Evolutionary conservation across 495 filamentous ascomycete genomes (phyloP), one percentile per base, ranked within the genome.

Genomic region (Cenococcum geophilum): DNA sequence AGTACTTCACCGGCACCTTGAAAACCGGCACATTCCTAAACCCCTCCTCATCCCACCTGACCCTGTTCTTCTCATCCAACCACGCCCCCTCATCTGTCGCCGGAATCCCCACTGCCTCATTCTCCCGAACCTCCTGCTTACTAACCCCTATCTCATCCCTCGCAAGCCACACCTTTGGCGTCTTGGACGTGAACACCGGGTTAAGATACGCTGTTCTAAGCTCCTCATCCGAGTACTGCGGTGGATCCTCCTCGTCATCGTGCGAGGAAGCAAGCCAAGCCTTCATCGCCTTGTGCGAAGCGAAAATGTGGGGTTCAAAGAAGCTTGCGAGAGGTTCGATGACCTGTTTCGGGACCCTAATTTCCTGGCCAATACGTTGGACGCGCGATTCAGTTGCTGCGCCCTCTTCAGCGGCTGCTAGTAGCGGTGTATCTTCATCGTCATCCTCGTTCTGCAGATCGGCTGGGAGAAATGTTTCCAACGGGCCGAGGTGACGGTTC

Each of bases 11-110:
- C 18, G 23, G 20, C 36, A 88, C 84, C 72, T 88, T 76, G 78
- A 83, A 96, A 57, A 93, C 83, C 9, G 92, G 92, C 52, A 91
- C 69, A 54, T 67, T 88, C 63, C 84, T 74, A 60, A 82, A 84
- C 57, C 80, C 79, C 68, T 89, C 84, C 40, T 78, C 73, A 65
- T 89, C 84, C 91, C 91, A 95, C 37, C 80, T 73, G 62, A 96
- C 73, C 63, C 84, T 86, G 58, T 86, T 86, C 72, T 95, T 88
- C 71, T 89, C 89, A 69, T 90, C 85, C 51, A 97, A 75, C 63
- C 78, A 83, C 37, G 90, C 88, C 22, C 87, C 89, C 69, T 95
- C 87, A 73, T 97, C 90, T 0, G 87, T 91, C 64, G 90, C 91
- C 4, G 83, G 80, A 51, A 96, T 87, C 4, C 71, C 72, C 43